These are phyloP conservation scores for Komagataea norvegica DNA, from an alignment of 1,139 yeast species.

Conservation along the genomic window DNA sequence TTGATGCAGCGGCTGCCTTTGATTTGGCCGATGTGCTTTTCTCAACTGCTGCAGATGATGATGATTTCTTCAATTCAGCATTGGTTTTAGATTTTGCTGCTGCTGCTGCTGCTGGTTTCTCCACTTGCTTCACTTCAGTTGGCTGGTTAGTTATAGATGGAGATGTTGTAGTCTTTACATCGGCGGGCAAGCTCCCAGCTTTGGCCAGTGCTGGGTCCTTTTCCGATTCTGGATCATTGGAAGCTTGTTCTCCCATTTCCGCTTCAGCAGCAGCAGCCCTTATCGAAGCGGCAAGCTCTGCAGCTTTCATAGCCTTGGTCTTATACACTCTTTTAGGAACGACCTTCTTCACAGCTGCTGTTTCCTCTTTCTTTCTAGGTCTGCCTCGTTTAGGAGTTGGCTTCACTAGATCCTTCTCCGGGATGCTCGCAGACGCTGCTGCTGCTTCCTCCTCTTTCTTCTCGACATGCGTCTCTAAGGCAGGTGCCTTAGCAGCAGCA, in stretches of 20 bases:
- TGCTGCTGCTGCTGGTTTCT: too few species aligned
- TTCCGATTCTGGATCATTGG: neutral
- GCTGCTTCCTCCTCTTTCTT: neutral
- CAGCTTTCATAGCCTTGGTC: slow-evolving; percentile 7
- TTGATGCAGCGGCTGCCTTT: too few species aligned
- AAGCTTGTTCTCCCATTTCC: neutral
- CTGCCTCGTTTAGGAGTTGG: slow-evolving; percentile 1
- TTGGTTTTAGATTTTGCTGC: too few species aligned
- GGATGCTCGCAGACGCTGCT: neutral
- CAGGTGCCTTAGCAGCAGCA: neutral
- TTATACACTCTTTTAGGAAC: slow-evolving; percentile 1
- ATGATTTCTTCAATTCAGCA: too few species aligned
- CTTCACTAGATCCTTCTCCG: neutral
- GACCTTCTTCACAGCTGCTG: slow-evolving; percentile 2
- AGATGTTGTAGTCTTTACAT: too few species aligned
- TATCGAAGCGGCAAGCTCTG: slow-evolving; percentile 9
- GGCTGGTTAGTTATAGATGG: too few species aligned
- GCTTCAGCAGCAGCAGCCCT: slow-evolving; percentile 7
- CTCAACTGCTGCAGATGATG: too few species aligned
- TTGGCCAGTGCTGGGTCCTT: too few species aligned
- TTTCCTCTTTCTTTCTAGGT: neutral
- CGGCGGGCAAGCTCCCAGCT: too few species aligned
- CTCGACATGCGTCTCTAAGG: too few species aligned
- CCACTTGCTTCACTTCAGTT: too few species aligned
- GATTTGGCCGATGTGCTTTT: too few species aligned